Evolutionary conservation across 495 filamentous ascomycete genomes (phyloP), one percentile per base, ranked within the genome.

Genomic region (Penicillium simplicissimum): DNA sequence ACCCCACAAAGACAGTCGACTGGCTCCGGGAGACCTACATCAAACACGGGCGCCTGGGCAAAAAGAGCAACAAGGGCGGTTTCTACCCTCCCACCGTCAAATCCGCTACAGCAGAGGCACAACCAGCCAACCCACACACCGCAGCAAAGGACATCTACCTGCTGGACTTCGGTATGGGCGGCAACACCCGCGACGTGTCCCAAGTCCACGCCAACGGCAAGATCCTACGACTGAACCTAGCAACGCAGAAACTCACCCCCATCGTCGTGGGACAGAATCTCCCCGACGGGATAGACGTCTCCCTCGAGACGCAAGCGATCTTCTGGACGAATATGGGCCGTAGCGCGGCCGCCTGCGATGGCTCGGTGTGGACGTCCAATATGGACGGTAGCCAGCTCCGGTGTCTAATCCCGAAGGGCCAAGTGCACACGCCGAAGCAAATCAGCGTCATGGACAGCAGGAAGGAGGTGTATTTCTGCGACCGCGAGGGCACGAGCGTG

Each of bases 321-420:
- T 83, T 80, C 72, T 85, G 82, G 82, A 81, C 81, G n/a, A 77
- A 74, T 57, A 85, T 85, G 81, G 83, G 83, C 9, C 57, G 53
- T 25, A 59, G 59, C 23, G 67, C 72, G 1, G 66, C 68, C 0
- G 59, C 68, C 11, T 59, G 72, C 43, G 79, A 83, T 66, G 83
- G 83, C 8, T 67, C 70, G 0, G 67, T 86, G 2, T 72, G 75
- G 65, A 78, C 75, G 9, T 70, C 74, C 31, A 76, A 78, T 17
- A 53, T 84, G 11, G 79, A 82, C 59, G 82, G 82, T 11, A 72
- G 62, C 15, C 68, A 80, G 34, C 49, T 76, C 17, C 56, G 69
- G 25, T 76, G 69, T 35, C 3, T 84, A 0, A 56, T 85, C 0
- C 66, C 75, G 0, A 36, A 51, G 0, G 80, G 80, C 1, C 51